phyloP scores from a whole-genome alignment of 2,329 filamentous ascomycete species.

The Diaporthe eres region DNA sequence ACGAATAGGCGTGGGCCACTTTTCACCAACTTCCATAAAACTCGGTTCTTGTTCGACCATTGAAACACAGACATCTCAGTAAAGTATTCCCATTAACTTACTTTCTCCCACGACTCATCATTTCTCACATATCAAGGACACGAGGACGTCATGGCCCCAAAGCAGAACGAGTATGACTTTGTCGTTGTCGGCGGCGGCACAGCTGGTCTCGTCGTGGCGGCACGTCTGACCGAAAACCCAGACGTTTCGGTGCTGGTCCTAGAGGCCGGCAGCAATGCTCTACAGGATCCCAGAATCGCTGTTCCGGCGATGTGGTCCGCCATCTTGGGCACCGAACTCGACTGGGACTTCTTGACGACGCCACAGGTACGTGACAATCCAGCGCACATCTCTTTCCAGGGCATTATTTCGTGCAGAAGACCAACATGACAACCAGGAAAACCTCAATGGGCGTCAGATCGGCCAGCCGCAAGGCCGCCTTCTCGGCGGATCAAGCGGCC shows the following conservation, averaged over 20 bases:
- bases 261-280: constrained; percentile 16
- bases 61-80: background rate
- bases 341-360: constrained; percentile 17
- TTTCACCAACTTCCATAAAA: too few relatives aligned
- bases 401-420: too few relatives aligned
- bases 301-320: constrained; percentile 14
- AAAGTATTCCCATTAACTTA: background rate
- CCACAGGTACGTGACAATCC: background rate
- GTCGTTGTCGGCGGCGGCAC: constrained; percentile 21
- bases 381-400: too few relatives aligned
- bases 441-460: constrained; percentile 12
- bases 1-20: too few relatives aligned
- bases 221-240: constrained; percentile 25
- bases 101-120: background rate
- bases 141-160: background rate
- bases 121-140: background rate
- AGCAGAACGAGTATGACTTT: constrained; percentile 5
- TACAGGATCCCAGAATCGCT: constrained; percentile 10
- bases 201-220: constrained; percentile 24
- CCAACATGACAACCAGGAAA: background rate
- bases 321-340: constrained; percentile 24
- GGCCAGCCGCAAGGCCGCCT: constrained; percentile 26
- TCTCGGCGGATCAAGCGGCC: background rate
- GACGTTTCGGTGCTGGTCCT: constrained; percentile 9
- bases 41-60: background rate